Evolutionary conservation across 805 yeast species (phyloP), one percentile per base, ranked within the genome.

Genomic region (Kodamaea hsintzibuensis): DNA sequence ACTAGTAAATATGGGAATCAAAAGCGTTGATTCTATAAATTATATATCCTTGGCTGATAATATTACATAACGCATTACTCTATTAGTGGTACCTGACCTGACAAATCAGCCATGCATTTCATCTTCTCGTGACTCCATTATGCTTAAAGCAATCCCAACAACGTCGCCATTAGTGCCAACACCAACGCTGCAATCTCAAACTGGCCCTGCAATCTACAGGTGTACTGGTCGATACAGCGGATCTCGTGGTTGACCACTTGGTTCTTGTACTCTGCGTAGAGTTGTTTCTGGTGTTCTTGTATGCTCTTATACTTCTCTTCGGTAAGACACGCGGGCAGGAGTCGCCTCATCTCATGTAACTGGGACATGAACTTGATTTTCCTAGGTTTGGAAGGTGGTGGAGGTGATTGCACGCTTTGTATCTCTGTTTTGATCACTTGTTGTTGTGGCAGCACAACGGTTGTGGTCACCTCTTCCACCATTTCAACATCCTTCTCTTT

Each of bases 341-440:
- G 47, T 16, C 18, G n/a, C 22, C 44, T 35, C 44, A 51, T 18
- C 38, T 49, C 54, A 18, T 51, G 39, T 27, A 51, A 37, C 52
- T 54, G 54, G 19, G 57, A 54, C 51, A 49, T 51, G 48, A 51
- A 54, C 50, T 51, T 54, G 47, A 51, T 44, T 16, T 19, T 50
- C 12, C 38, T 16, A 2, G 52, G 52, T 22, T 25, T 19, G 12
- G 14, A 18, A 7, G 14, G 25, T 3, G 25, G n/a, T 17, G 44
- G 17, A 13, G 25, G n/a, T n/a, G n/a, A 2, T 17, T 7, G 13
- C 5, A 6, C 25, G 6, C 25, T 22, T 22, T 22, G 25, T 3
- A 22, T 22, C 25, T 22, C 25, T 22, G 39, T 37, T 3, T 7
- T 37, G 39, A 14, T 12, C 25, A 4, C 6, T 22, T 22, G 25